These are phyloP conservation scores for Plantago elongata DNA, from an alignment of 257 asterid genomes.

Conservation along the genomic window DNA sequence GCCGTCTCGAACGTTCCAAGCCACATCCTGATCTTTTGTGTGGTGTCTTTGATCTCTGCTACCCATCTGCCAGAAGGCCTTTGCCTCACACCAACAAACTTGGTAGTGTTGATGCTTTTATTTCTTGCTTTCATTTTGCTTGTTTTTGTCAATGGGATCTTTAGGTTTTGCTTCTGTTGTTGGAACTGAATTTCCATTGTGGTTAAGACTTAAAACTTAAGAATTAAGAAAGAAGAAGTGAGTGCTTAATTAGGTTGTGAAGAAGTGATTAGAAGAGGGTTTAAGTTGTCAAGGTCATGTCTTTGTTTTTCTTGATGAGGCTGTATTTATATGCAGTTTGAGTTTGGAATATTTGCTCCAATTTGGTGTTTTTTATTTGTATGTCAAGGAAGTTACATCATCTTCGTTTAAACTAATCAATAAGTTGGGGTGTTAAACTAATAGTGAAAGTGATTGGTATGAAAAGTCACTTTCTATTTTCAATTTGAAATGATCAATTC, in stretches of 20 bases:
- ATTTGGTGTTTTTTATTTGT: conserved; percentile 14
- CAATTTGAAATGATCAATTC: neutral
- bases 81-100: conserved; percentile 59
- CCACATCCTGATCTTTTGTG: conserved; percentile 71
- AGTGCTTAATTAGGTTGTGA: neutral
- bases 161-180: conserved; percentile 12
- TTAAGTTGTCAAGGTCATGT: conserved; percentile 15
- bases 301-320: conserved; percentile 14
- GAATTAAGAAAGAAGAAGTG: neutral
- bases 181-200: conserved; percentile 56
- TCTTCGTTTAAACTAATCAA: neutral
- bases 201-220: neutral
- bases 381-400: conserved; percentile 16
- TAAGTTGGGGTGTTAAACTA: conserved; percentile 1
- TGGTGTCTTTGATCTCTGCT: conserved; percentile 70
- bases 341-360: neutral
- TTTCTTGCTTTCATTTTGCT: conserved; percentile 37
- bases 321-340: conserved; percentile 4
- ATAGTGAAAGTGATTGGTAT: conserved; percentile 9
- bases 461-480: neutral
- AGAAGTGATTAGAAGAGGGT: neutral
- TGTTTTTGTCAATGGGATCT: conserved; percentile 22
- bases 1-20: conserved; percentile 62
- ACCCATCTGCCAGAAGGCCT: conserved; percentile 78
- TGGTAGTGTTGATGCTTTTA: conserved; percentile 23